Conservation (phyloP, 805 yeast species). For the Pichia nakasei region DNA sequence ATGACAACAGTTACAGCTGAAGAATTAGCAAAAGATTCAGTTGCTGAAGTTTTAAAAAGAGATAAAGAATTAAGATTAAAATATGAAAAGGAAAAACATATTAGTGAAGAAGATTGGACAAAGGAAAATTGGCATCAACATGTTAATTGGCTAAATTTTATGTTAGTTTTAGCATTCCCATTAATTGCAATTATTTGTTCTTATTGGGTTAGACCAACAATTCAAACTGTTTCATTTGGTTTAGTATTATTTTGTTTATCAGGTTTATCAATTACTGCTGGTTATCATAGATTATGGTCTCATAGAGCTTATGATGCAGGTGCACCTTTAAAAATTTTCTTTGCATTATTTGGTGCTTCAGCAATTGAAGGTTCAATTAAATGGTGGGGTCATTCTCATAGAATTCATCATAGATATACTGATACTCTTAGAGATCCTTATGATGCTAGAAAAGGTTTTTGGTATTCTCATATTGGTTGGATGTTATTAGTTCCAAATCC, state of each 20-base stretch:
- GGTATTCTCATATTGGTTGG: conserved; percentile 85
- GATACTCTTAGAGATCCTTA: conserved; percentile 80
- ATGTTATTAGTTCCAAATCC: conserved; percentile 77
- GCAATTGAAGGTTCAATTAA: conserved; percentile 79
- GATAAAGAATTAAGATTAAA: conserved; percentile 36
- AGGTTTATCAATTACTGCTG: conserved; percentile 76
- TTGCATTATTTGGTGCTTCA: conserved; percentile 74
- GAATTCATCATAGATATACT: conserved; percentile 81
- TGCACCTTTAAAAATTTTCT: conserved; percentile 51
- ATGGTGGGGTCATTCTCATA: conserved; percentile 85
- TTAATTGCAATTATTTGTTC: conserved; percentile 41
- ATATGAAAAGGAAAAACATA: conserved; percentile 41
- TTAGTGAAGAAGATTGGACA: conserved; percentile 77
- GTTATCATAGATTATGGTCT: conserved; percentile 74
- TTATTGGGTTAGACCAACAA: conserved; percentile 37
- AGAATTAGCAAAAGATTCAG: conserved; percentile 44
- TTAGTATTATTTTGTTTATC: conserved; percentile 45
- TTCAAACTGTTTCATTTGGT: conserved; percentile 39
- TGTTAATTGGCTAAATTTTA: conserved; percentile 69
- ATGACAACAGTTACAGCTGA: conserved; percentile 62
- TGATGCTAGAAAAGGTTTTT: conserved; percentile 76
- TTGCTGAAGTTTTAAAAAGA: conserved; percentile 36
- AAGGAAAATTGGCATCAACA: conserved; percentile 61
- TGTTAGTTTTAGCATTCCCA: conserved; percentile 58
- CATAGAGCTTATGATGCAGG: conserved; percentile 65